These are phyloP conservation scores for Neurospora sp. DNA, from an alignment of 495 filamentous ascomycete genomes.

Conservation along the genomic window DNA sequence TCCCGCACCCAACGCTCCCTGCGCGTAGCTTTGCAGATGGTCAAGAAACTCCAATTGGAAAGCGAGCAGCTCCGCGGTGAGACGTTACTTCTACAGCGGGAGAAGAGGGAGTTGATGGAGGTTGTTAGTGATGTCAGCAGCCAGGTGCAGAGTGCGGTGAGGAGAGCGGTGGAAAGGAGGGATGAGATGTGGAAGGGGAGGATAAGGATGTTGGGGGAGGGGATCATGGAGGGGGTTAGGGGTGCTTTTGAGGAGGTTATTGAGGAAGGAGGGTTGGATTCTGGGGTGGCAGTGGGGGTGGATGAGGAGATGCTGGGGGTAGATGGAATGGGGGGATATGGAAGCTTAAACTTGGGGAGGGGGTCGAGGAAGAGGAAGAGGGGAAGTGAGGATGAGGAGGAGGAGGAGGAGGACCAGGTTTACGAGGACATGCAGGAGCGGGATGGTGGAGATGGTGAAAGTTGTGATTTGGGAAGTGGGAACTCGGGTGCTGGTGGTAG, in stretches of 20 bases:
- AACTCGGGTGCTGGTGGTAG: background rate
- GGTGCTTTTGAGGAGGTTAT: background rate
- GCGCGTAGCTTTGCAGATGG: background rate
- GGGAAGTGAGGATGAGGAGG: background rate
- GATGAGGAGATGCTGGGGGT: background rate
- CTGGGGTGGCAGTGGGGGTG: background rate
- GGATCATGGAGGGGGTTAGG: background rate
- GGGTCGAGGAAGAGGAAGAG: background rate
- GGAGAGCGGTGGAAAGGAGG: background rate
- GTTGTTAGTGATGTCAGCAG: background rate
- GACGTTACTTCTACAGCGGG: background rate
- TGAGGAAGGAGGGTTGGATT: background rate
- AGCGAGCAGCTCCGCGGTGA: background rate
- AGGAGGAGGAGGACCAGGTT: background rate
- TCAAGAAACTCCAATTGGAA: background rate
- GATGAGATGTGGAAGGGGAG: background rate
- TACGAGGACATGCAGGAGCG: background rate
- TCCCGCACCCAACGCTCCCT: background rate
- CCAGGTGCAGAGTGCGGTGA: too few species aligned
- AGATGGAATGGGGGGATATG: background rate
- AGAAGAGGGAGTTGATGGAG: background rate
- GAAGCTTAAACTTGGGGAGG: background rate
- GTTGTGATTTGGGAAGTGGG: background rate
- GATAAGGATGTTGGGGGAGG: background rate
- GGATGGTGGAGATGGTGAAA: background rate